phyloP scores from a whole-genome alignment of 2,329 filamentous ascomycete species.

The Aspergillus eucalypticola region DNA sequence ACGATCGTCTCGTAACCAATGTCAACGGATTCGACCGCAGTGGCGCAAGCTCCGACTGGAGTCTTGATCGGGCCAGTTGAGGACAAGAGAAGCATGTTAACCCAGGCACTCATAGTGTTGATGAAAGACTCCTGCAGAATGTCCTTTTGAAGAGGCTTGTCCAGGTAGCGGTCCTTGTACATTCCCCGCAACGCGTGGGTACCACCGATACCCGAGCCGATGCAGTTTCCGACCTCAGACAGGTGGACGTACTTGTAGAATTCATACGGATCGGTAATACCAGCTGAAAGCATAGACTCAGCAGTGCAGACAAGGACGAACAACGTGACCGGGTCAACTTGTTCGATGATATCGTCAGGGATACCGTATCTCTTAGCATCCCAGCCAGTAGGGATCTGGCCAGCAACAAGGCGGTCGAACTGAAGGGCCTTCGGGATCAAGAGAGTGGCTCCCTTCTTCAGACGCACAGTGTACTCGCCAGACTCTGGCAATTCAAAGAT shows the following conservation, averaged over 20 bases:
- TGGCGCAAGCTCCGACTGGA: constrained; percentile 94
- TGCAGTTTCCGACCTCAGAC: constrained; percentile 95
- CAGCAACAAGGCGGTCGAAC: constrained; percentile 95
- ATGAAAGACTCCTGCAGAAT: constrained; percentile 99
- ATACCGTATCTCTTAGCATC: constrained; percentile 94
- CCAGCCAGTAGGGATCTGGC: constrained; percentile 96
- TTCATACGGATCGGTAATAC: constrained; percentile 98
- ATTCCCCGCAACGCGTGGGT: constrained; percentile 89
- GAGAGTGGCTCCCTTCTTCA: constrained; percentile 93
- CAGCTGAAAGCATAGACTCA: constrained; percentile 84
- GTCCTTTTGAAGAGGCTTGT: constrained; percentile 97
- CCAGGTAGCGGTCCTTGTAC: constrained; percentile 96
- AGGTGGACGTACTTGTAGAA: constrained; percentile 99
- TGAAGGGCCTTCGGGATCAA: constrained; percentile 96
- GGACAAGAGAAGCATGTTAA: constrained; percentile 97
- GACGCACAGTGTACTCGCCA: constrained; percentile 88
- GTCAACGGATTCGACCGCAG: constrained; percentile 93
- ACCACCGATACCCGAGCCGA: constrained; percentile 98
- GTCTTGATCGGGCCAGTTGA: constrained; percentile 99
- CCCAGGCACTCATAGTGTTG: constrained; percentile 99
- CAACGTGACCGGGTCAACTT: constrained; percentile 94
- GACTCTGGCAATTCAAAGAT: constrained; percentile 93
- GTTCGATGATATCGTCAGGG: constrained; percentile 94
- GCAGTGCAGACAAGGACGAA: constrained; percentile 93
- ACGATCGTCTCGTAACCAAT: constrained; percentile 98